Percentiles rank a stretch among this genome's conserved stretches.
These are phyloP conservation scores for Aspergillus kassunensis DNA, from an alignment of 495 filamentous ascomycete genomes.

Conservation along the genomic window DNA sequence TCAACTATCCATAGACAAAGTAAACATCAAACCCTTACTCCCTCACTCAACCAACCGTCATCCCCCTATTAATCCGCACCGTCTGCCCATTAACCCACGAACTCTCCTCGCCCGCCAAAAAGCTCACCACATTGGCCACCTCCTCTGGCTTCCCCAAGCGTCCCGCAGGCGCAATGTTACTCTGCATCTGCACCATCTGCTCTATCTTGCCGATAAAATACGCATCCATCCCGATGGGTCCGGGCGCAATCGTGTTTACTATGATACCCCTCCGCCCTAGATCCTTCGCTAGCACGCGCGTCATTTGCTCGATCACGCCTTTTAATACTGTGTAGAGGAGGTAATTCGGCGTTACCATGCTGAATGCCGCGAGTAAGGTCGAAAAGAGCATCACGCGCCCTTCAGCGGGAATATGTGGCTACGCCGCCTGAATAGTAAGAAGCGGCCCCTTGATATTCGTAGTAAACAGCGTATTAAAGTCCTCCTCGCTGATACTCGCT, in stretches of 20 bases:
- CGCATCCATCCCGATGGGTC: constrained; percentile 54
- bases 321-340: constrained; percentile 61
- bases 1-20: no score
- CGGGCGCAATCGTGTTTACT: constrained; percentile 64
- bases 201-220: constrained; percentile 56
- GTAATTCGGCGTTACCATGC: constrained; percentile 52
- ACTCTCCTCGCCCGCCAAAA: constrained; percentile 47
- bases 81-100: constrained; percentile 66
- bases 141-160: constrained; percentile 59
- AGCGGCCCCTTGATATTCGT: constrained; percentile 5
- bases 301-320: constrained; percentile 69
- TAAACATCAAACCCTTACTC: no score
- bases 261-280: constrained; percentile 56
- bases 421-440: constrained; percentile 33
- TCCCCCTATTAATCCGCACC: constrained; percentile 56
- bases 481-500: constrained; percentile 22
- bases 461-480: constrained; percentile 12
- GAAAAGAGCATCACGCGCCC: constrained; percentile 60
- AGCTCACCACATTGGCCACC: constrained; percentile 54
- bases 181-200: constrained; percentile 38
- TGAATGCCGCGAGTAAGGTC: constrained; percentile 44
- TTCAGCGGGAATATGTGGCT: constrained; percentile 53
- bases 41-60: constrained; percentile 8
- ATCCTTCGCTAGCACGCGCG: constrained; percentile 59
- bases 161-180: constrained; percentile 49